phyloP scores from a whole-genome alignment of 1,139 yeast genomes.

The Yamadazyma spencermartinsiae region DNA sequence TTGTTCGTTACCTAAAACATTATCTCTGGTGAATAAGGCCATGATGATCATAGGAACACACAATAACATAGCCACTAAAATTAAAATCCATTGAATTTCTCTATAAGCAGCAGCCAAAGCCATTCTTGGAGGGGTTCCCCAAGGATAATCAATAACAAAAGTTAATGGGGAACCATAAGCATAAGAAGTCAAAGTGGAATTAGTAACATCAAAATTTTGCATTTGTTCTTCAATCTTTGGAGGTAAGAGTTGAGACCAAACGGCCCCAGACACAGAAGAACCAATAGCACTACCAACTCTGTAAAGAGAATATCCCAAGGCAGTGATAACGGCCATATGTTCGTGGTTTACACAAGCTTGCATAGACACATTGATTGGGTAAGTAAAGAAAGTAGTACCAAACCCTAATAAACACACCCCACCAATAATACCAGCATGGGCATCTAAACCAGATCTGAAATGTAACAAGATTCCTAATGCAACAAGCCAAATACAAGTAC shows the following conservation, averaged over 20 bases:
- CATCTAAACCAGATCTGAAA: constrained; percentile 30
- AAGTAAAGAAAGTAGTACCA: constrained; percentile 39
- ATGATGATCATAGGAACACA: constrained; percentile 33
- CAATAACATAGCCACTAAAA: constrained; percentile 31
- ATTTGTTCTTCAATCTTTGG: constrained; percentile 19
- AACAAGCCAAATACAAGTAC: constrained; percentile 36
- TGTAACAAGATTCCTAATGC: constrained; percentile 36
- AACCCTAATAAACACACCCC: constrained; percentile 35
- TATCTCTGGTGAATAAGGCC: constrained; percentile 36
- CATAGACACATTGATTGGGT: constrained; percentile 33
- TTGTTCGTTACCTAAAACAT: constrained; percentile 28
- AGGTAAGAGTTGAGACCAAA: constrained; percentile 36
- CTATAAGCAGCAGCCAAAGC: constrained; percentile 34
- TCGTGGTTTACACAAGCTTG: constrained; percentile 38
- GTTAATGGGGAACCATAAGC: constrained; percentile 33
- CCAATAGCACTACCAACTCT: constrained; percentile 40
- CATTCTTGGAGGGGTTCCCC: constrained; percentile 36
- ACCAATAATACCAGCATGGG: constrained; percentile 36
- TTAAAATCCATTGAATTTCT: constrained; percentile 33
- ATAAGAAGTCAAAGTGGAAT: constrained; percentile 21
- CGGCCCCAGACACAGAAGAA: constrained; percentile 37
- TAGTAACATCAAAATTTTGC: constrained; percentile 11
- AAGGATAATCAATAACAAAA: constrained; percentile 25
- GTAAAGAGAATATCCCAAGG: constrained; percentile 33
- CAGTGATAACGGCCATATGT: constrained; percentile 37